Evolutionary conservation across 805 yeast genomes (phyloP).

Genomic region (Metschnikowia sp.): DNA sequence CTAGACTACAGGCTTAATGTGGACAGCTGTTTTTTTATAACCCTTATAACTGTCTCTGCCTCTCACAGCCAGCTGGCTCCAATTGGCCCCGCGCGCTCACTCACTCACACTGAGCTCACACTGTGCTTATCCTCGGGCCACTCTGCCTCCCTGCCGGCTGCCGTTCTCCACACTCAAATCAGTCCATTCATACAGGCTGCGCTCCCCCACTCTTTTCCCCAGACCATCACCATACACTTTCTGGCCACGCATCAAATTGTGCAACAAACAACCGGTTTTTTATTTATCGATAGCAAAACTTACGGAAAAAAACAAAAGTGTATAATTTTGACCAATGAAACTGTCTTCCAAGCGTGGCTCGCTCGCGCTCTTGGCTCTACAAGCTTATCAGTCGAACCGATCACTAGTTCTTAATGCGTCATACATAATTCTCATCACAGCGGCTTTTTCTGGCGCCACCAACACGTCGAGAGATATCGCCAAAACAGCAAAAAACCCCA

Average conservation of each 20-base stretch:
- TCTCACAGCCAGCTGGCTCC: too few species aligned
- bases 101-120: too few species aligned
- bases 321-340: background rate
- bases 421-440: conserved; percentile 38
- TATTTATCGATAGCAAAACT: too few species aligned
- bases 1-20: too few species aligned
- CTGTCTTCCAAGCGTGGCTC: conserved; percentile 7
- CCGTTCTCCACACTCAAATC: conserved; percentile 1
- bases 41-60: too few species aligned
- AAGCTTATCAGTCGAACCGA: conserved; percentile 38
- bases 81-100: too few species aligned
- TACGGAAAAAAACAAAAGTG: too few species aligned
- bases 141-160: background rate
- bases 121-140: background rate
- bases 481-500: conserved; percentile 10
- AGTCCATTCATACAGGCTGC: background rate
- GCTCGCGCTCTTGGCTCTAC: conserved; percentile 27
- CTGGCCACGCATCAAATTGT: too few species aligned
- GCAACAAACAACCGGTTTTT: too few species aligned
- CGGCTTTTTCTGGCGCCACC: conserved; percentile 44
- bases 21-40: too few species aligned
- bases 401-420: conserved; percentile 40
- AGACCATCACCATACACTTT: background rate
- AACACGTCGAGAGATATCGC: conserved; percentile 17
- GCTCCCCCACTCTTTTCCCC: conserved; percentile 4